Conservation (phyloP, 768 basidiomycete genomes). For the Mycena epipterygia region DNA sequence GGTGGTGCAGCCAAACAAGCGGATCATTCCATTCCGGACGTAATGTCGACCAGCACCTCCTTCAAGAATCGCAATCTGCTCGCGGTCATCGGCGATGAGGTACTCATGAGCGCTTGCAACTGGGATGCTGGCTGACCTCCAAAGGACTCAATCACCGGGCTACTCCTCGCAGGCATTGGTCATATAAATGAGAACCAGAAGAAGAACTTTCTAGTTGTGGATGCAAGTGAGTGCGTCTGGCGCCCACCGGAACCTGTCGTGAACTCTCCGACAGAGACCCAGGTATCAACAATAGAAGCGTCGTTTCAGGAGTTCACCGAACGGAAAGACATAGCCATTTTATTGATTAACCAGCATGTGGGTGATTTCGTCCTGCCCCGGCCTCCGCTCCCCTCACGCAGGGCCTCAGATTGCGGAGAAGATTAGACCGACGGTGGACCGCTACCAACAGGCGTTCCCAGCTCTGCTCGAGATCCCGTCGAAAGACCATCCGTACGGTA, state of each 20-base stretch:
- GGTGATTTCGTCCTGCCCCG: slow-evolving; percentile 44
- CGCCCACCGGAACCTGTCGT: not conserved
- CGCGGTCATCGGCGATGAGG: slow-evolving; percentile 98
- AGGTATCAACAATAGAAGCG: slow-evolving; percentile 89
- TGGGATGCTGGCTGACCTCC: slow-evolving; percentile 29
- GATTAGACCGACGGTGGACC: slow-evolving; percentile 95
- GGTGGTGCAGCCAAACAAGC: slow-evolving; percentile 13
- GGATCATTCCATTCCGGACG: slow-evolving; percentile 32
- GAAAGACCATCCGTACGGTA: slow-evolving; percentile 98
- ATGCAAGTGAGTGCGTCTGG: slow-evolving; percentile 77
- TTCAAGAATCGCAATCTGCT: slow-evolving; percentile 89
- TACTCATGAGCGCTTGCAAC: slow-evolving; percentile 46
- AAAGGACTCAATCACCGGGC: slow-evolving; percentile 97
- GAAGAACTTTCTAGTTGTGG: slow-evolving; percentile 98
- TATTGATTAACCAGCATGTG: slow-evolving; percentile 99
- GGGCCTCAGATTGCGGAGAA: slow-evolving; percentile 90
- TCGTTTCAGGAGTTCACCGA: slow-evolving; percentile 96
- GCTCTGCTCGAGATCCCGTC: slow-evolving; percentile 97
- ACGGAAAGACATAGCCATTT: slow-evolving; percentile 94
- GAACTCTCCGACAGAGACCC: slow-evolving; percentile 76
- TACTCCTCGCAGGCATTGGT: slow-evolving; percentile 95
- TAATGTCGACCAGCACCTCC: slow-evolving; percentile 66
- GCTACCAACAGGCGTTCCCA: slow-evolving; percentile 96
- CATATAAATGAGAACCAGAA: slow-evolving; percentile 91
- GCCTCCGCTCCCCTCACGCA: slow-evolving; percentile 4